Percentiles rank a stretch among this genome's conserved stretches.
Conservation (phyloP, 352 stramenopile genomes). For the Phytopythium montanum region DNA sequence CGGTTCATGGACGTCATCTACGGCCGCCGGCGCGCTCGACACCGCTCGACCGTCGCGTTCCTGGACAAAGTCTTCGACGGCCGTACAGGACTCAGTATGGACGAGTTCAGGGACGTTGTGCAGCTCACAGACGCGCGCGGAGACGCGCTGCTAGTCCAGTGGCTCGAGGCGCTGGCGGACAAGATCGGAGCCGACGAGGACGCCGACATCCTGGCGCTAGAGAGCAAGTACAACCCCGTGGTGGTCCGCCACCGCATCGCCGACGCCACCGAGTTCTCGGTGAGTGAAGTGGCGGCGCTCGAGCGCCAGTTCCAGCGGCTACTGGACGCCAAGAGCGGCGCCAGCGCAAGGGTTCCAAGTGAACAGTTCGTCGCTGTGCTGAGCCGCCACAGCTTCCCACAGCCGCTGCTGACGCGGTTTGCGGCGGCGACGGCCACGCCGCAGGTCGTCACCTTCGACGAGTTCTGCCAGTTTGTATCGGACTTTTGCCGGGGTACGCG, state of each 20-base stretch:
- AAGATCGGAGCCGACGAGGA: conserved; percentile 72
- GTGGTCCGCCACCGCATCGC: conserved; percentile 77
- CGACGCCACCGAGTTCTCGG: conserved; percentile 61
- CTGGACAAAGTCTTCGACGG: conserved; percentile 58
- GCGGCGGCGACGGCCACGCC: conserved; percentile 34
- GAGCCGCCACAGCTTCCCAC: conserved; percentile 38
- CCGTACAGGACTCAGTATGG: conserved; percentile 34
- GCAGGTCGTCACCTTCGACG: conserved; percentile 69
- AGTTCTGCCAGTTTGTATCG: conserved; percentile 81
- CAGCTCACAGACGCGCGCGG: conserved; percentile 47
- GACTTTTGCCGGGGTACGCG: conserved; percentile 59
- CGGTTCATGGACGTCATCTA: conserved; percentile 88
- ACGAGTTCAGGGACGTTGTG: conserved; percentile 61
- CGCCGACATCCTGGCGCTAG: conserved; percentile 59
- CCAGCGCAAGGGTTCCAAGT: conserved; percentile 58
- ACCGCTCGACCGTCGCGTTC: conserved; percentile 40
- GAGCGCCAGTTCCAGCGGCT: conserved; percentile 79
- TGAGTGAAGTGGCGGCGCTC: conserved; percentile 65
- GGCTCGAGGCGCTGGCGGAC: conserved; percentile 58
- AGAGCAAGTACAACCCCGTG: conserved; percentile 78
- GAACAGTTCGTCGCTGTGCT: conserved; percentile 58
- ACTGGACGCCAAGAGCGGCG: conserved; percentile 69
- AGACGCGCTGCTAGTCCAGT: conserved; percentile 56
- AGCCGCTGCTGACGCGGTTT: conserved; percentile 39
- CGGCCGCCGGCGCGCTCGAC: conserved; percentile 44